Conservation (phyloP, 345 rosid genomes). For the Eucalyptus sideroxylon region DNA sequence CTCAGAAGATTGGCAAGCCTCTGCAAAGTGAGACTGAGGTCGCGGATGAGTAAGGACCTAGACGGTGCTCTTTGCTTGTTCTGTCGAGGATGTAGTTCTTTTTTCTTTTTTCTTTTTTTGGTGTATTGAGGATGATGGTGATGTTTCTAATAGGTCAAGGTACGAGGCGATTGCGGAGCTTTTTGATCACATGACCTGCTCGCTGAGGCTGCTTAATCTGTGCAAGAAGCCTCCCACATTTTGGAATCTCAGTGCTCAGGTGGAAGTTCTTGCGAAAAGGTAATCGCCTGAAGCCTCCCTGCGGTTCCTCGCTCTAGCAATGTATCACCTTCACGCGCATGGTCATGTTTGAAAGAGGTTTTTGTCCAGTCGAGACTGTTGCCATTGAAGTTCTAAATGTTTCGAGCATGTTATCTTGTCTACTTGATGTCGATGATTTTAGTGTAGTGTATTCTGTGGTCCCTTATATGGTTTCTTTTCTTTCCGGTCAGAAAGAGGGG, state of each 20-base stretch:
- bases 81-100: background rate
- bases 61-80: background rate
- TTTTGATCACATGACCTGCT: conserved; percentile 26
- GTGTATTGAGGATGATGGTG: background rate
- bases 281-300: background rate
- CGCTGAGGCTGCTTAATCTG: conserved; percentile 29
- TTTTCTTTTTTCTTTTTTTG: background rate
- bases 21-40: background rate
- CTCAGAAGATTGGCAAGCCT: background rate
- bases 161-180: conserved; percentile 11
- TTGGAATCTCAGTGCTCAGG: conserved; percentile 25
- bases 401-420: background rate
- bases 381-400: background rate
- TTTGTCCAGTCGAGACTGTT: background rate
- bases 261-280: conserved; percentile 31
- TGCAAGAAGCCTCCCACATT: conserved; percentile 23
- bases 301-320: background rate
- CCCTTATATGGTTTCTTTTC: background rate
- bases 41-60: background rate
- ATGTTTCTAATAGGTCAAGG: conserved; percentile 1
- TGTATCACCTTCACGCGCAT: background rate
- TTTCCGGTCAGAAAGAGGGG: background rate
- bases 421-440: background rate
- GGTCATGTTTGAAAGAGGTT: background rate
- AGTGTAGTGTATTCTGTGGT: background rate